phyloP scores from a whole-genome alignment of 2,329 filamentous ascomycete genomes.

The Endocalyx cinctus region DNA sequence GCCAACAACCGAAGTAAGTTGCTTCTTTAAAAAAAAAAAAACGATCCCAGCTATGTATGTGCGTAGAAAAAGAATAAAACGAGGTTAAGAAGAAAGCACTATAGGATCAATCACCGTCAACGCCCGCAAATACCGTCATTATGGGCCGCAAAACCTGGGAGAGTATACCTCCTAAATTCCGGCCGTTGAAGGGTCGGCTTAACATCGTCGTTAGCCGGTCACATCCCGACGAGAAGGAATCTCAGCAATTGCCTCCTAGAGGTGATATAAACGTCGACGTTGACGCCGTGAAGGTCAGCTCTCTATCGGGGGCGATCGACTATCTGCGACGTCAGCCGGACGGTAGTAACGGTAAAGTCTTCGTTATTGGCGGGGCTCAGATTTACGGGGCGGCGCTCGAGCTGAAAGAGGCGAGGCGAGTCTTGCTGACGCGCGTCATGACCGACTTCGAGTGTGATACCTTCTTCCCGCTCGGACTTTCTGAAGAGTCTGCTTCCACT shows the following conservation, averaged over 20 bases:
- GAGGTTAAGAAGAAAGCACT: too few relatives aligned
- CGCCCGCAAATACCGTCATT: constrained; percentile 68
- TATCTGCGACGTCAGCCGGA: constrained; percentile 33
- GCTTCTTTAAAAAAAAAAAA: too few relatives aligned
- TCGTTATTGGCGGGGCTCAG: constrained; percentile 85
- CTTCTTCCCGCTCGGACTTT: constrained; percentile 61
- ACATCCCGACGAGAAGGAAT: constrained; percentile 19
- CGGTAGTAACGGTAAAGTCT: constrained; percentile 53
- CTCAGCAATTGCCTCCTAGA: not conserved
- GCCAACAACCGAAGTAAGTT: constrained; percentile 33
- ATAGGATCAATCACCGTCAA: too few relatives aligned
- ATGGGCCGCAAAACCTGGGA: constrained; percentile 99
- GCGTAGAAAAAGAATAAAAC: too few relatives aligned
- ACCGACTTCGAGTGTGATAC: constrained; percentile 73
- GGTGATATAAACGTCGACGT: constrained; percentile 20
- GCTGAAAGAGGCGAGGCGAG: constrained; percentile 50
- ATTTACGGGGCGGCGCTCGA: constrained; percentile 72
- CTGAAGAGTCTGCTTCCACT: constrained; percentile 20
- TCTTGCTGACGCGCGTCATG: constrained; percentile 66
- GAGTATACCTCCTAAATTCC: constrained; percentile 72
- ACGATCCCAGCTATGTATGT: too few relatives aligned
- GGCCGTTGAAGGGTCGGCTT: constrained; percentile 72
- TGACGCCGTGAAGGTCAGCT: constrained; percentile 53
- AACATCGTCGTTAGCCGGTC: constrained; percentile 76
- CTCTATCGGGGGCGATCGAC: constrained; percentile 54